phyloP scores from a whole-genome alignment of 106 monocot species.

The Amphibolis antarctica region DNA sequence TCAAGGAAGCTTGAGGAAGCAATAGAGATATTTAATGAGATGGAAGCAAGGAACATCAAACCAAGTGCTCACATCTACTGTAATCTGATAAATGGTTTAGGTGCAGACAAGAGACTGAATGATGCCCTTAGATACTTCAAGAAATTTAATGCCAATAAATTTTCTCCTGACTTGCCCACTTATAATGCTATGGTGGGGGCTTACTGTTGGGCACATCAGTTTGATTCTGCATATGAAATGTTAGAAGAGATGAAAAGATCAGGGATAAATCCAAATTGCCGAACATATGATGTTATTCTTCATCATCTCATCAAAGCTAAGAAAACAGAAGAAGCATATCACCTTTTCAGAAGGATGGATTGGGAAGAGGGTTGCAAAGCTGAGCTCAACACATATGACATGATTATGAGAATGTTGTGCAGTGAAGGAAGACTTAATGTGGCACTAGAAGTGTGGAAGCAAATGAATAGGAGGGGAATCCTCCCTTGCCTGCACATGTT shows the following conservation, averaged over 20 bases:
- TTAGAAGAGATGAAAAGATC: constrained; percentile 56
- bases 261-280: constrained; percentile 48
- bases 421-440: constrained; percentile 46
- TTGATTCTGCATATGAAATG: constrained; percentile 55
- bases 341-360: constrained; percentile 41
- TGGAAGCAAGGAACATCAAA: constrained; percentile 37
- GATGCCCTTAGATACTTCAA: constrained; percentile 71
- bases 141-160: constrained; percentile 39
- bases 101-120: constrained; percentile 53
- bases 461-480: constrained; percentile 64
- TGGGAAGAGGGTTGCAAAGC: constrained; percentile 37
- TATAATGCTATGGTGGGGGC: constrained; percentile 82
- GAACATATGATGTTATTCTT: constrained; percentile 76
- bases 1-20: constrained; percentile 51
- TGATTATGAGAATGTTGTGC: constrained; percentile 83
- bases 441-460: constrained; percentile 64
- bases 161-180: constrained; percentile 51
- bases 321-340: constrained; percentile 49
- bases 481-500: constrained; percentile 90
- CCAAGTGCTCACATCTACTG: constrained; percentile 82
- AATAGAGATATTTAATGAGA: constrained; percentile 41
- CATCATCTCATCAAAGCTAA: constrained; percentile 54
- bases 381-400: constrained; percentile 70
- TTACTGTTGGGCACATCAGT: constrained; percentile 43
- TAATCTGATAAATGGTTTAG: constrained; percentile 74